phyloP scores from a whole-genome alignment of 495 filamentous ascomycete genomes.

The Neurospora africana region DNA sequence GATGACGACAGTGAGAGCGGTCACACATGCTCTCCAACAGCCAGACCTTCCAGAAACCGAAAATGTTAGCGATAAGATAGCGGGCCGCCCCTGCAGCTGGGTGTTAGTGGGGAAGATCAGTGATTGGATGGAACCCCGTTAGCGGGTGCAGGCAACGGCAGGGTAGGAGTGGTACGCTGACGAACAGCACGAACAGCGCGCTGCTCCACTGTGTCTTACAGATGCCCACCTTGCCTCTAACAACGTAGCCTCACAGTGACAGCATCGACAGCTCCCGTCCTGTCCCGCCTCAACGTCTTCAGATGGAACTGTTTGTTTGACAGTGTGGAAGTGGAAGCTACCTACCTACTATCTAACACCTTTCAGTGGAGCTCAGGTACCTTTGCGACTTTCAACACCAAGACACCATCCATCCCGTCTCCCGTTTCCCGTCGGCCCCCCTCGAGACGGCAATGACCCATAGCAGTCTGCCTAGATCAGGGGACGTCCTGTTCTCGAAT shows the following conservation, averaged over 20 bases:
- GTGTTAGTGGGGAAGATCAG: not conserved
- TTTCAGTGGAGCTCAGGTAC: not conserved
- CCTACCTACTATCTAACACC: not conserved
- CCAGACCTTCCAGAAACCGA: not conserved
- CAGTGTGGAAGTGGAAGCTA: not conserved
- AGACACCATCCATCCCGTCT: not conserved
- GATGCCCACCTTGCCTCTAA: not conserved
- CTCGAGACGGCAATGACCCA: slow-evolving; percentile 17
- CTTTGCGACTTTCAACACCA: not conserved
- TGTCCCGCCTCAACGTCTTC: not conserved
- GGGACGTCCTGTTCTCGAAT: not conserved
- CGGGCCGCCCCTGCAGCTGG: not conserved
- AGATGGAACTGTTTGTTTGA: not conserved
- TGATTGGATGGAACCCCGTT: not conserved
- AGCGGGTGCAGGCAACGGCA: not conserved
- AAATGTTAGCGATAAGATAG: not conserved
- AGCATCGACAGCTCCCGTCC: not conserved
- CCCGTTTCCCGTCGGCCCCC: not conserved
- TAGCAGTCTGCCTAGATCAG: slow-evolving; percentile 1
- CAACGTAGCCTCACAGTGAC: not conserved
- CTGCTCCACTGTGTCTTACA: not conserved
- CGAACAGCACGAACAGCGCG: not conserved
- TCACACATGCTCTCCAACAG: not conserved
- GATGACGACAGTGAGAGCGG: not conserved
- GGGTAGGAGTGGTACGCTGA: not conserved